Evolutionary conservation across 139 green algal genomes (phyloP), one percentile per base, ranked within the genome.

Genomic region (Eudorina sp.): DNA sequence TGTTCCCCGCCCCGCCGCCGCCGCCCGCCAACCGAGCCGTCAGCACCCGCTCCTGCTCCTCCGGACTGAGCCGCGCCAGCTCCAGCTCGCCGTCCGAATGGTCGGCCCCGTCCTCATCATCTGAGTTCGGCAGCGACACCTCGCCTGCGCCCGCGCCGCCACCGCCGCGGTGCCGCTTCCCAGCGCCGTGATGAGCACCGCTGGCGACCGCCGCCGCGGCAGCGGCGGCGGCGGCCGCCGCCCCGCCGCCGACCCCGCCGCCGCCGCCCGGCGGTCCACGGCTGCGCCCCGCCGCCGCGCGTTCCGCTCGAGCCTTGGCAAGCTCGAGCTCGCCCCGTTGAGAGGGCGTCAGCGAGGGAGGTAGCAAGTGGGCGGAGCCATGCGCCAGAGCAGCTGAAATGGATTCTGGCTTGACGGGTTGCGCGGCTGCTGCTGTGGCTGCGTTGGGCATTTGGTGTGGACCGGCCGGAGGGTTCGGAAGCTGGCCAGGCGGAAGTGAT

Each of bases 301-400:
- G 85, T 34, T 93, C 72, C 3, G 90, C 92, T 1, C 92, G 78
- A 23, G 79, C 31, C 25, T 89, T 58, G 0, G 92, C 92, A 25
- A 92, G 85, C 62, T 92, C 90, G 29, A 95, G 86, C 75, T 95
- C 92, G 13, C 80, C 86, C 41, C 88, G 85, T 72, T 94, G 90
- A 0, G 83, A 90, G 0, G 78, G 43, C 19, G 77, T 87, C 27
- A 90, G 53, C 3, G 79, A 74, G 13, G 60, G 27, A 7, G 48
- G 34, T 6, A 58, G 38, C n/a, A n/a, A n/a, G n/a, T n/a, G n/a
- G n/a, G n/a, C n/a, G n/a, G n/a, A n/a, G n/a, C n/a, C n/a, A n/a
- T n/a, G n/a, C n/a, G n/a, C n/a, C n/a, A n/a, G n/a, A n/a, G n/a
- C n/a, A n/a, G n/a, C n/a, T n/a, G n/a, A n/a, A n/a, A n/a, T n/a